phyloP scores from a whole-genome alignment of 1,284 basidiomycete species.

The Tilletia setariae region DNA sequence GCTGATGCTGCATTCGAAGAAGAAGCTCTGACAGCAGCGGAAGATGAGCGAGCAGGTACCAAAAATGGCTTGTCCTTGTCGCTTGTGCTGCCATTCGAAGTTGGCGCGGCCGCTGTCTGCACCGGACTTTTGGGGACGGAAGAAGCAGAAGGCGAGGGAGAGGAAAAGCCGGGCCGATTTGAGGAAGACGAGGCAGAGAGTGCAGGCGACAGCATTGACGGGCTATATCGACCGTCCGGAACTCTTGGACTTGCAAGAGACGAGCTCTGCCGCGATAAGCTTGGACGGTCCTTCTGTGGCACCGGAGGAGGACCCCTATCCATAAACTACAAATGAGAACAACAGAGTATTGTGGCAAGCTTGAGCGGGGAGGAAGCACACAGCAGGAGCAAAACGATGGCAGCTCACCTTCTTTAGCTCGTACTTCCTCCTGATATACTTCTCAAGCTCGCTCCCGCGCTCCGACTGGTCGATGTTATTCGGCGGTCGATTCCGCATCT shows the following conservation, averaged over 20 bases:
- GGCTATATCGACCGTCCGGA: background rate
- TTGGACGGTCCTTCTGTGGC: slow-evolving; percentile 36
- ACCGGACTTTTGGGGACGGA: background rate
- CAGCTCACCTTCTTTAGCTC: slow-evolving; percentile 29
- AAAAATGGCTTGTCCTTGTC: background rate
- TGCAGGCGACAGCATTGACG: background rate
- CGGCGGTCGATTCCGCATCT: slow-evolving; percentile 71
- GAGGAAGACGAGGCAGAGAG: no score
- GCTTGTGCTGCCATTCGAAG: background rate
- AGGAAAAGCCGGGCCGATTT: no score
- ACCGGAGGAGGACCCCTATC: slow-evolving; percentile 40
- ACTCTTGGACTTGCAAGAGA: background rate
- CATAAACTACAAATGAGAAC: slow-evolving; percentile 25
- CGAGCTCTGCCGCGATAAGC: slow-evolving; percentile 6
- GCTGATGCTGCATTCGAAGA: background rate
- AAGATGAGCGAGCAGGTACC: slow-evolving; percentile 1
- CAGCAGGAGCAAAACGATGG: background rate
- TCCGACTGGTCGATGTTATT: slow-evolving; percentile 73
- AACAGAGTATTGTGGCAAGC: background rate
- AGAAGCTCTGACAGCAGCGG: background rate
- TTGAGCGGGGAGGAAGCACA: no score
- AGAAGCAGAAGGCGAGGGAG: background rate
- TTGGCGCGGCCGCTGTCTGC: background rate
- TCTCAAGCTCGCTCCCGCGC: slow-evolving; percentile 74
- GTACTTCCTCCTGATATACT: slow-evolving; percentile 70